A percentile compares a stretch with the other conserved stretches of the same genome.
phyloP scores from a whole-genome alignment of 805 yeast genomes.

The Metschnikowia lunata region DNA sequence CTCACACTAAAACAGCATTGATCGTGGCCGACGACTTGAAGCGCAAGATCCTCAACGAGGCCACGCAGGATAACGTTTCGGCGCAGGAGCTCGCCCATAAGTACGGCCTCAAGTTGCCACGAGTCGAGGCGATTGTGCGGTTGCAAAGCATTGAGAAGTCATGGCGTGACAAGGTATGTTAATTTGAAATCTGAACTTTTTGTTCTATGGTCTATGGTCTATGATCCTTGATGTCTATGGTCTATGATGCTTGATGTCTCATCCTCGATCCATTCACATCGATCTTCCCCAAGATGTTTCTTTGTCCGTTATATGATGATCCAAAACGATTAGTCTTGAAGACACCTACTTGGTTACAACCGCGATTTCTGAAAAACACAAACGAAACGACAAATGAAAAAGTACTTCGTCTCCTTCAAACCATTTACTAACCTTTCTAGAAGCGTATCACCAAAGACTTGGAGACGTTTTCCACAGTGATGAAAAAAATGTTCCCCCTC shows the following conservation, averaged over 20 bases:
- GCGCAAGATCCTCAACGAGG: conserved; percentile 53
- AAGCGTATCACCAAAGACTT: conserved; percentile 52
- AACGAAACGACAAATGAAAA: no score
- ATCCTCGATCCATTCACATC: no score
- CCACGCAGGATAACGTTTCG: conserved; percentile 47
- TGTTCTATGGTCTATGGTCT: background rate
- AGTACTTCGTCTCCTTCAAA: background rate
- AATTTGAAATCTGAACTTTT: background rate
- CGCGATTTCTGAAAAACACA: conserved; percentile 10
- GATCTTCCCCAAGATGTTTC: no score
- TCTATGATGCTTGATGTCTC: no score
- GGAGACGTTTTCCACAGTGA: conserved; percentile 50
- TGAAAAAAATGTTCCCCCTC: conserved; percentile 82
- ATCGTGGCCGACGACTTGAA: conserved; percentile 58
- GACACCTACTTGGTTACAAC: conserved; percentile 58
- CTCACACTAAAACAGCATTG: conserved; percentile 61
- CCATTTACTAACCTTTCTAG: conserved; percentile 39
- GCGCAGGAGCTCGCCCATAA: conserved; percentile 72
- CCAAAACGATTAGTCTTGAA: conserved; percentile 72
- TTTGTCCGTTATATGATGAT: conserved; percentile 36
- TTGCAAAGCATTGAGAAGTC: conserved; percentile 61
- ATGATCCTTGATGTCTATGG: conserved; percentile 4
- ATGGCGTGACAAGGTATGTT: conserved; percentile 60
- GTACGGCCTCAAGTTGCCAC: conserved; percentile 75
- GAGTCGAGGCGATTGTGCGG: conserved; percentile 83